Evolutionary conservation across 371 early-diverging fungal species (phyloP).

Genomic region (Smittium mucronatum): DNA sequence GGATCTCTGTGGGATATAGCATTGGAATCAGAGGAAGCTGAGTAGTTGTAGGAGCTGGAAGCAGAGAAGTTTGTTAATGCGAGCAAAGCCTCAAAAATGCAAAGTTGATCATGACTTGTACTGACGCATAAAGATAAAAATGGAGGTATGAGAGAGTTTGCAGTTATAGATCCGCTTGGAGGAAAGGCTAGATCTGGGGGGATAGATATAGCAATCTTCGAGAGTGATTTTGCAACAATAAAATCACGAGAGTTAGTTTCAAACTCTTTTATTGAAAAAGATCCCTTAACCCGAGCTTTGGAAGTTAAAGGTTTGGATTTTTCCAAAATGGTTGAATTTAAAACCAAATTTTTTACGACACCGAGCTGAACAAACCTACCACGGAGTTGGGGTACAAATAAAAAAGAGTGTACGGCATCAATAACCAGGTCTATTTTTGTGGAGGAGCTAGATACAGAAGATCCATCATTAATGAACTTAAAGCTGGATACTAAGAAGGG

Average conservation of each 20-base stretch:
- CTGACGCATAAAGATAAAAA: slow-evolving; percentile 43
- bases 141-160: slow-evolving; percentile 48
- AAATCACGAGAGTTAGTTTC: slow-evolving; percentile 19
- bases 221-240: slow-evolving; percentile 66
- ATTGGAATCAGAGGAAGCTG: not conserved
- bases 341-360: slow-evolving; percentile 46
- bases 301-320: not conserved
- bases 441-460: not conserved
- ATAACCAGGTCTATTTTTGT: not conserved
- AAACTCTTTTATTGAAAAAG: slow-evolving; percentile 19
- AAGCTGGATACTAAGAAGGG: no score
- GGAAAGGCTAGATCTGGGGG: slow-evolving; percentile 77
- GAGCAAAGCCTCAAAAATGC: slow-evolving; percentile 82
- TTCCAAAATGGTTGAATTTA: not conserved
- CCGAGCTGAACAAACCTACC: slow-evolving; percentile 78
- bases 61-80: slow-evolving; percentile 85
- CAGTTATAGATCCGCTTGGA: slow-evolving; percentile 35
- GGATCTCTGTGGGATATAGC: slow-evolving; percentile 13
- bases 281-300: slow-evolving; percentile 14
- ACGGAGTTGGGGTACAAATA: slow-evolving; percentile 42
- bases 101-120: slow-evolving; percentile 40
- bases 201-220: slow-evolving; percentile 78
- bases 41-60: slow-evolving; percentile 15
- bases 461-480: not conserved
- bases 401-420: not conserved